Evolutionary conservation across 345 rosid species (phyloP).

Genomic region (Citrus sp.): DNA sequence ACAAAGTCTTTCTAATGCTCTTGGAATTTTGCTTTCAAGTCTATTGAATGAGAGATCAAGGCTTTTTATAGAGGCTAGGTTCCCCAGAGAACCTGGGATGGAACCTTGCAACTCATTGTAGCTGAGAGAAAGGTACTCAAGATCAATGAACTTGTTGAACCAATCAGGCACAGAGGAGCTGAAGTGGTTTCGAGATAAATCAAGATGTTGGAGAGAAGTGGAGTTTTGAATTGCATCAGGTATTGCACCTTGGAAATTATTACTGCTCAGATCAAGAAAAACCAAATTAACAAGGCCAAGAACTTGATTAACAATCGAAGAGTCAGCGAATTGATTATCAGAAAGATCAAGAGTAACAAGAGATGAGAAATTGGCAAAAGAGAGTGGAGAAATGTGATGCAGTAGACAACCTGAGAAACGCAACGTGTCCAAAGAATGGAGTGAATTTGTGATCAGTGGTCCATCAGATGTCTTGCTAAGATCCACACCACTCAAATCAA

Average conservation of each 20-base stretch:
- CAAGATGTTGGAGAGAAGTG: conserved; percentile 1
- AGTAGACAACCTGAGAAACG: not conserved
- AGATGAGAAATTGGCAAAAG: not conserved
- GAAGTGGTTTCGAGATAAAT: not conserved
- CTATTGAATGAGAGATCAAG: conserved; percentile 13
- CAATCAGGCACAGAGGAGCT: conserved; percentile 3
- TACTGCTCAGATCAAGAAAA: not conserved
- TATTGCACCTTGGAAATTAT: not conserved
- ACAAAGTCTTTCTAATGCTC: not conserved
- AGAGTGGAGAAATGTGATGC: not conserved
- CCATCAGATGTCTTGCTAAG: not conserved
- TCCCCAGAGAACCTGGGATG: conserved; percentile 9
- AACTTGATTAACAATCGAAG: not conserved
- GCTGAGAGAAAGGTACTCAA: conserved; percentile 2
- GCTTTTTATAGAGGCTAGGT: conserved; percentile 1
- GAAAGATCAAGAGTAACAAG: not conserved
- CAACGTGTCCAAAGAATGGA: not conserved
- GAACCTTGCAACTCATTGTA: not conserved
- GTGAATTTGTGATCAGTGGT: not conserved
- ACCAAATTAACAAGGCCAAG: not conserved
- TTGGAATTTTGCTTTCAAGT: conserved; percentile 2
- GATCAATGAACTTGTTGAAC: not conserved
- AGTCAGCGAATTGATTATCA: not conserved
- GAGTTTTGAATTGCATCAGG: not conserved
- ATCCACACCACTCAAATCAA: not conserved